These are phyloP conservation scores for Protomyces pachydermus DNA, from an alignment of 1,139 yeast species.

Conservation along the genomic window DNA sequence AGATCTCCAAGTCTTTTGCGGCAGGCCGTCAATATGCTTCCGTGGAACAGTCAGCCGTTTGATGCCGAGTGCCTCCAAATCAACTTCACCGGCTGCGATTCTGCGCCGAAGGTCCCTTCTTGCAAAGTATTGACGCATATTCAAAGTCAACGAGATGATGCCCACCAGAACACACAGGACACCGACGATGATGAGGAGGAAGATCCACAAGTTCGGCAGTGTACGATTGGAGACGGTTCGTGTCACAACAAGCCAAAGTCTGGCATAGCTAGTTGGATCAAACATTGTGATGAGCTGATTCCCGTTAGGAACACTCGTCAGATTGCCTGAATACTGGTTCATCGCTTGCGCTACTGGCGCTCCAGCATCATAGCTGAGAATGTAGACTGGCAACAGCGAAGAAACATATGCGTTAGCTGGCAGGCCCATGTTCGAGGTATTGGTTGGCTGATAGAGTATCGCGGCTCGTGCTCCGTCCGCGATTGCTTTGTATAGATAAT, in stretches of 20 bases:
- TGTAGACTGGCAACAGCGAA: conserved; percentile 6
- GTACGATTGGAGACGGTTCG: conserved; percentile 8
- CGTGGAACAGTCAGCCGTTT: conserved; percentile 35
- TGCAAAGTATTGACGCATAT: conserved; percentile 32
- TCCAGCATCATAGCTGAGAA: conserved; percentile 6
- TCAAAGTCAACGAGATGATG: conserved; percentile 27
- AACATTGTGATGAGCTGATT: conserved; percentile 22
- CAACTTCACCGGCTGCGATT: conserved; percentile 35
- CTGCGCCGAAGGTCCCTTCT: conserved; percentile 34
- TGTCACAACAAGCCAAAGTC: conserved; percentile 29
- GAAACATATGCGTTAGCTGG: not conserved
- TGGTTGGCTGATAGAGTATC: conserved; percentile 12
- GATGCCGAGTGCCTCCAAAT: conserved; percentile 35
- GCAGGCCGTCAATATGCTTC: conserved; percentile 34
- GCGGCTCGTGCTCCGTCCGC: conserved; percentile 18
- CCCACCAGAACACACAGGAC: conserved; percentile 27
- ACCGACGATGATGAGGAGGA: conserved; percentile 32
- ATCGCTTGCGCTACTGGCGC: conserved; percentile 19
- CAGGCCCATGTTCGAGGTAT: not conserved
- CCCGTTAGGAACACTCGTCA: conserved; percentile 30
- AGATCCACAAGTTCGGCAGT: conserved; percentile 32
- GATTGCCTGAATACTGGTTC: conserved; percentile 9
- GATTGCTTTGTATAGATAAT: conserved; percentile 6
- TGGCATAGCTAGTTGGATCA: conserved; percentile 31
- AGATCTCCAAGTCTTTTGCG: conserved; percentile 32